Evolutionary conservation across 2,329 filamentous ascomycete species (phyloP), one percentile per base, ranked within the genome.

Genomic region (Fonsecaea nubica): DNA sequence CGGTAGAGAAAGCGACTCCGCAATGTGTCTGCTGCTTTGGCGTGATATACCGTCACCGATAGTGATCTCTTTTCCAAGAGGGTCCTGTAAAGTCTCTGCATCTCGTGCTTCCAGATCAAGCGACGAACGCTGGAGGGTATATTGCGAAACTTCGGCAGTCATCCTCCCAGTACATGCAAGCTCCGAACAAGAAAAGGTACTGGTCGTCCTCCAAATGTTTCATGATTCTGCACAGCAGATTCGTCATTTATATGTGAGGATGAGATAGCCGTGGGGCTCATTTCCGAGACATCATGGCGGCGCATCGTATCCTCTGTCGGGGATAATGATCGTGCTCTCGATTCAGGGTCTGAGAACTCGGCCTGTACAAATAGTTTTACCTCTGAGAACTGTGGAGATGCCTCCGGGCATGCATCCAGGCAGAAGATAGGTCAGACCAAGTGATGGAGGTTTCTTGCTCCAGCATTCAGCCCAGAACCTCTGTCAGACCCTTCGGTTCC

Each of bases 1-100:
- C 15, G 42, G 62, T 4, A 61, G 59, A n/a, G 67, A 62, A 8
- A 68, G 35, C 12, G 52, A 18, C 7, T n/a, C 52, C 15, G 59
- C 57, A 30, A 57, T 21, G 18, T 38, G 55, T 25, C 48, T 33
- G 25, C 57, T 32, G 18, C 18, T 38, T 25, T 65, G 35, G 10
- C 13, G 57, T 33, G 50, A 56, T 3, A 36, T 38, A 1, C 36
- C 63, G 30, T 57, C 45, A 25, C 30, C 25, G 35, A 38, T 8
- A 18, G 10, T 21, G 21, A 30, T 7, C 38, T 58, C 57, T 32
- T 65, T 60, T 4, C 57, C 36, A 21, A 48, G 60, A 50, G 57
- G 15, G 3, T 36, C 40, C n/a, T 36, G 57, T 33, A 21, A 12
- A 12, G 18, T 9, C 3, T 50, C 9, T 25, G 18, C 18, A 25